These are phyloP conservation scores for Phytophthora sojae DNA, from an alignment of 352 stramenopile species.

Conservation along the genomic window DNA sequence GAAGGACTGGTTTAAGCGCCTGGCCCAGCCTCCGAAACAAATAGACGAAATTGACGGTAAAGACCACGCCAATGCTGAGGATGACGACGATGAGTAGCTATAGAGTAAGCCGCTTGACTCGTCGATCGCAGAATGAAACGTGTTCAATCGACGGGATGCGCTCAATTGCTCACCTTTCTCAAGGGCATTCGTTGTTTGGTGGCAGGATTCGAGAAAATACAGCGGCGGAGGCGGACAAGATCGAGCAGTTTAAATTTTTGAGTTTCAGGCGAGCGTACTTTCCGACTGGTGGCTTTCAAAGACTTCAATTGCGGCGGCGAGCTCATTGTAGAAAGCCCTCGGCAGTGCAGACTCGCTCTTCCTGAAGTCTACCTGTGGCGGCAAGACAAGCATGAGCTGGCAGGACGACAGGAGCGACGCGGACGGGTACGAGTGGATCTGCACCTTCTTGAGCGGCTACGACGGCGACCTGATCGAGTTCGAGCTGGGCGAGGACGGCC, in stretches of 20 bases:
- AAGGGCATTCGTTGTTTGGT: no score
- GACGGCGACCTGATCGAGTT: slow-evolving; percentile 44
- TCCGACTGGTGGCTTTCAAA: background rate
- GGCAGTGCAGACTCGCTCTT: no score
- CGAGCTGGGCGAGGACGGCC: slow-evolving; percentile 37
- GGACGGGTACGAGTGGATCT: slow-evolving; percentile 38
- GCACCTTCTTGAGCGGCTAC: slow-evolving; percentile 32
- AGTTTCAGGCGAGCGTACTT: background rate
- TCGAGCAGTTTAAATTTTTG: background rate
- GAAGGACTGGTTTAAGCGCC: slow-evolving; percentile 67
- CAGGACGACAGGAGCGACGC: background rate
- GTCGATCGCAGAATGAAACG: background rate
- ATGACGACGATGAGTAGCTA: slow-evolving; percentile 13
- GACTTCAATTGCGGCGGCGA: background rate
- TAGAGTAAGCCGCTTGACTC: background rate
- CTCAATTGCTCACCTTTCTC: background rate
- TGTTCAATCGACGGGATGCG: background rate
- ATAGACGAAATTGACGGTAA: slow-evolving; percentile 35
- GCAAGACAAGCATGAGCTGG: slow-evolving; percentile 12
- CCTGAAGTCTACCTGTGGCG: background rate
- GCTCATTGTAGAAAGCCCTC: background rate
- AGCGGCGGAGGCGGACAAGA: background rate
- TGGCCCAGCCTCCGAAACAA: slow-evolving; percentile 50
- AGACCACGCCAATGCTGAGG: background rate
- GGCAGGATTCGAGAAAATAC: background rate